Conservation (phyloP, 2,329 filamentous ascomycete species). For the Epichloe sylvatica region DNA sequence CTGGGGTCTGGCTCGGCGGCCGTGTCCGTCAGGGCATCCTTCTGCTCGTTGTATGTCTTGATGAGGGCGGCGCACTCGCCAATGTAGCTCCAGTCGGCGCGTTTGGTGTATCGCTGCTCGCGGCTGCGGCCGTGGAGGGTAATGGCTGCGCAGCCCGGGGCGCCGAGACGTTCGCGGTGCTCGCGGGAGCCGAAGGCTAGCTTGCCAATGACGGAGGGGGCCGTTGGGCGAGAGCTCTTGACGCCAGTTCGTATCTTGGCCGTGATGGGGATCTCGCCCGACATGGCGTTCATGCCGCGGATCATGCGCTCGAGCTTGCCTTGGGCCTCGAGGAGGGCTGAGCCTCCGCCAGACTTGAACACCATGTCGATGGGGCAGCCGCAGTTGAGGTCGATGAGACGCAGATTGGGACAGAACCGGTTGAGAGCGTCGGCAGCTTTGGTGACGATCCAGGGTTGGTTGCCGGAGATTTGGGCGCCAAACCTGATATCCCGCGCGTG, state of each 20-base stretch:
- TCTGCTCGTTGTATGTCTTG: slow-evolving; percentile 60
- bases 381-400: slow-evolving; percentile 90
- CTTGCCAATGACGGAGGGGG: slow-evolving; percentile 66
- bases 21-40: slow-evolving; percentile 58
- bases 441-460: slow-evolving; percentile 79
- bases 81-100: slow-evolving; percentile 93
- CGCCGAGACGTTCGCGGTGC: slow-evolving; percentile 53
- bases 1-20: slow-evolving; percentile 61
- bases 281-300: slow-evolving; percentile 89
- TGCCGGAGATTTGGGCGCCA: slow-evolving; percentile 82
- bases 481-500: slow-evolving; percentile 75
- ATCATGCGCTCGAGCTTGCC: slow-evolving; percentile 89
- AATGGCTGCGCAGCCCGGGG: slow-evolving; percentile 81
- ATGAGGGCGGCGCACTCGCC: slow-evolving; percentile 77
- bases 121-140: slow-evolving; percentile 87
- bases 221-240: slow-evolving; percentile 63
- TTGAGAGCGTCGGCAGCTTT: slow-evolving; percentile 77
- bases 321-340: slow-evolving; percentile 76
- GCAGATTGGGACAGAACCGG: slow-evolving; percentile 63
- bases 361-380: slow-evolving; percentile 95
- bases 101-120: slow-evolving; percentile 85
- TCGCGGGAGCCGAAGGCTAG: slow-evolving; percentile 70
- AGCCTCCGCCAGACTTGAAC: slow-evolving; percentile 76
- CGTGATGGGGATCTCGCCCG: slow-evolving; percentile 79
- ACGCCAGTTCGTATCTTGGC: slow-evolving; percentile 92